Conservation (phyloP, 2,329 filamentous ascomycete species). For the Salinomyces thailandicus region DNA sequence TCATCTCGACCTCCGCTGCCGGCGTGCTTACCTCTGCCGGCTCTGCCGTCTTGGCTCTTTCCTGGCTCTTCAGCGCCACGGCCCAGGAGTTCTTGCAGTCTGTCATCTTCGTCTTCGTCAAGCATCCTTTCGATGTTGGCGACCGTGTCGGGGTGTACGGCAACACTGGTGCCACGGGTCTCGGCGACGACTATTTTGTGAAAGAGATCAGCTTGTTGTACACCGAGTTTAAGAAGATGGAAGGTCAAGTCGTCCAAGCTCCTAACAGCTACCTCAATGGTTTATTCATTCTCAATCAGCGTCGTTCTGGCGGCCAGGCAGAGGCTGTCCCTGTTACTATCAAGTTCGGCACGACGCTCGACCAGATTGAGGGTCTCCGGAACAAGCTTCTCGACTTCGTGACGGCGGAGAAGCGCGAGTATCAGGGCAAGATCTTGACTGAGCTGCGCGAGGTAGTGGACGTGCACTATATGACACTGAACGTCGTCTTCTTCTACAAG, state of each 20-base stretch:
- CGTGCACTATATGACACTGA: conserved; percentile 75
- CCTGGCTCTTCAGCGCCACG: conserved; percentile 86
- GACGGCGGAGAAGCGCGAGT: conserved; percentile 75
- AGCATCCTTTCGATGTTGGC: conserved; percentile 93
- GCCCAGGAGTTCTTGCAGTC: conserved; percentile 93
- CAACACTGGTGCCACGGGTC: conserved; percentile 66
- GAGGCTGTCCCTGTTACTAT: conserved; percentile 76
- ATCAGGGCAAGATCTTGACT: conserved; percentile 73
- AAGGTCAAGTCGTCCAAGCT: conserved; percentile 89
- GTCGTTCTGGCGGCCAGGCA: conserved; percentile 76
- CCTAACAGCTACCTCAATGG: conserved; percentile 84
- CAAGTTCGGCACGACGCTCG: conserved; percentile 75
- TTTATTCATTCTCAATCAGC: conserved; percentile 89
- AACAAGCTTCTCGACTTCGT: conserved; percentile 75
- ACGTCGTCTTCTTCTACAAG: conserved; percentile 96
- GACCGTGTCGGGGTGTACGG: conserved; percentile 88
- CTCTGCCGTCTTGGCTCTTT: conserved; percentile 75
- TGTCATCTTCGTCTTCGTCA: conserved; percentile 90
- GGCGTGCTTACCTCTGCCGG: conserved; percentile 83
- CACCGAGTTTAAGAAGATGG: conserved; percentile 98
- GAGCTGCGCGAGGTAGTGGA: conserved; percentile 72
- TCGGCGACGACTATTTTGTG: conserved; percentile 90
- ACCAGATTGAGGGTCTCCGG: conserved; percentile 75
- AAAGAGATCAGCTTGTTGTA: conserved; percentile 88
- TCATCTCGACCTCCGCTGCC: conserved; percentile 83